Base-by-base conservation (phyloP, 2,329 filamentous ascomycete genomes). In the Clonostachys rhizophaga region DNA sequence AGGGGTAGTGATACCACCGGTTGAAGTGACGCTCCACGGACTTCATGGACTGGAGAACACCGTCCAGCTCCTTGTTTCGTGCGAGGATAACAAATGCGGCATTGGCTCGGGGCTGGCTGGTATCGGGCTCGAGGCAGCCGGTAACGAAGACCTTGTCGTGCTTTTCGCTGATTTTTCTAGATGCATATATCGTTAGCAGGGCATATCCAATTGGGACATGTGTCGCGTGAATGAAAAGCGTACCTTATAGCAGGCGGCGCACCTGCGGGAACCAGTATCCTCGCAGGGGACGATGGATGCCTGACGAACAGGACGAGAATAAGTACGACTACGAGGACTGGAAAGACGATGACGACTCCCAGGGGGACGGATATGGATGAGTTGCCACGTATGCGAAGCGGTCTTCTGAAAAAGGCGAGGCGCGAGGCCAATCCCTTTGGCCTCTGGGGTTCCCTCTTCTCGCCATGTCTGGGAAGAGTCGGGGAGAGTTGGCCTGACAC, bases 21-120 rank as follows among this genome's bases (percentile, higher is more conserved):
- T 99, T 99, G 81, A 99, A 99, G 70, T 99, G 94, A 58, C 94
- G 83, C 74, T 99, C 94, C 56, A 99, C 91, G 40, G 92, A 97
- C 74, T 96, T 96, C 66, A 99, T 81, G 10, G 94, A 97, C 68
- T 97, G 90, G 54, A 99, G 83, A 37, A 99, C 94, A 50, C 94
- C 94, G 1, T 96, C 91, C 54, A 99, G 68, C 71, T 99, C 94
- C 75, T 96, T 95, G 65, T 99, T 97, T 58, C 94, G 79, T 47
- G 94, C 94, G 50, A 99, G 79, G 37, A 99, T 91, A 53, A 99
- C 94, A 60, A 99, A 96, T 24, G 90, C 92, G 50, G 89, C 94
- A 62, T 97, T 99, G 56, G 89, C 94, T 61, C 91, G 83, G 40
- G 90, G 89, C 51, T 84, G 78, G 55, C 81, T 83, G 34, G 84